Conservation (phyloP, 148 eudicot genomes). For the Vaccinium macrocarpon region DNA sequence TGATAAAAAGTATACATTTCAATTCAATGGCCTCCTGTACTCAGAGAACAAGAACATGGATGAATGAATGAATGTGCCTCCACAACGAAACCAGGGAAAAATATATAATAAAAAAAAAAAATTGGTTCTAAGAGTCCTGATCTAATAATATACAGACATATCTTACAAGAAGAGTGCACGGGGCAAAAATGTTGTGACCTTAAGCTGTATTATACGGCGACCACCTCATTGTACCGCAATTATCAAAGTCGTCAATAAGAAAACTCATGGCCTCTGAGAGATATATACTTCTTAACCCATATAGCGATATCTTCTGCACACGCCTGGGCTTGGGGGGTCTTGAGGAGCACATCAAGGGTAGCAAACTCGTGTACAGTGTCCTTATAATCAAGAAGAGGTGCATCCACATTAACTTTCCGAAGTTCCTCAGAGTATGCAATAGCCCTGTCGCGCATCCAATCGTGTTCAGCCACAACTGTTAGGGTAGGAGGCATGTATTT, state of each 20-base stretch:
- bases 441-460: slow-evolving; percentile 92
- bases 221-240: not conserved
- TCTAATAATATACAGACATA: not conserved
- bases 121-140: not conserved
- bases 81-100: not conserved
- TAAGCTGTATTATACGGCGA: not conserved
- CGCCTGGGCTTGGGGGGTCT: slow-evolving; percentile 80
- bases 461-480: slow-evolving; percentile 81
- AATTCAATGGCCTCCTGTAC: slow-evolving; percentile 2
- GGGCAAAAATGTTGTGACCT: not conserved
- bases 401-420: slow-evolving; percentile 77
- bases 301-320: slow-evolving; percentile 88
- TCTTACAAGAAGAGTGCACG: not conserved
- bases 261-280: slow-evolving; percentile 77
- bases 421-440: slow-evolving; percentile 83
- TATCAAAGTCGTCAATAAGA: slow-evolving; percentile 42
- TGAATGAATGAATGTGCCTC: not conserved
- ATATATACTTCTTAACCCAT: slow-evolving; percentile 90
- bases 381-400: slow-evolving; percentile 77
- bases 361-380: slow-evolving; percentile 91
- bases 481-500: slow-evolving; percentile 82
- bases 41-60: slow-evolving; percentile 7
- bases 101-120: not conserved
- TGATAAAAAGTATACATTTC: not conserved
- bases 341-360: slow-evolving; percentile 70